Conservation (phyloP, 345 rosid species). For the Camelina neglecta region DNA sequence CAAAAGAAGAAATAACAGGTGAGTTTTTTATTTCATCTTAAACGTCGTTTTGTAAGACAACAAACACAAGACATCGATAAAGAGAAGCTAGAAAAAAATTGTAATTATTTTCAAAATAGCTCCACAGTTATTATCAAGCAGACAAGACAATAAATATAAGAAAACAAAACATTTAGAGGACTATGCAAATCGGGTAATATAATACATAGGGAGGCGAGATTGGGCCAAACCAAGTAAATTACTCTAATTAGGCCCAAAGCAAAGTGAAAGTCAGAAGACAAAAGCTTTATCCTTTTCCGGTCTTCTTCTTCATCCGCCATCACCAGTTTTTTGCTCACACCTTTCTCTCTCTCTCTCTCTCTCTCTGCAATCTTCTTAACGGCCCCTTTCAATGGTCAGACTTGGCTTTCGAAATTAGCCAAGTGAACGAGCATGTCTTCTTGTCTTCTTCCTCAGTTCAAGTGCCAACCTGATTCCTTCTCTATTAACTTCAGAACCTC, state of each 20-base stretch:
- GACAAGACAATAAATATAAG: not conserved
- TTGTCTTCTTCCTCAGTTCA: slow-evolving; percentile 88
- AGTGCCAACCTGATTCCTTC: slow-evolving; percentile 83
- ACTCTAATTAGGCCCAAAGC: slow-evolving; percentile 20
- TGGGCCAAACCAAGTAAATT: slow-evolving; percentile 24
- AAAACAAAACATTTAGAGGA: not conserved
- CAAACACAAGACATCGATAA: not conserved
- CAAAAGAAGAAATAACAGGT: not conserved
- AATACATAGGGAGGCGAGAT: not conserved
- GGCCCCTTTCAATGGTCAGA: slow-evolving; percentile 43
- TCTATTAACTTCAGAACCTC: slow-evolving; percentile 64
- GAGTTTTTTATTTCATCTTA: not conserved
- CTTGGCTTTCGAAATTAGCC: slow-evolving; percentile 38
- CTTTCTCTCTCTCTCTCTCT: slow-evolving; percentile 31
- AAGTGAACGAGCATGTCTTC: slow-evolving; percentile 50
- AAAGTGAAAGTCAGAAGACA: not conserved
- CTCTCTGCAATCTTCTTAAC: slow-evolving; percentile 32
- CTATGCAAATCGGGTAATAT: too few species aligned
- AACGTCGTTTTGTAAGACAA: not conserved
- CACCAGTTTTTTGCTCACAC: slow-evolving; percentile 38
- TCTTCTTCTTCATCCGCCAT: slow-evolving; percentile 45
- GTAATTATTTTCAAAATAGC: too few species aligned
- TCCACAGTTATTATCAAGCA: not conserved
- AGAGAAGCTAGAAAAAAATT: not conserved
- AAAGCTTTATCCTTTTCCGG: slow-evolving; percentile 41